Conservation (phyloP, 2,329 filamentous ascomycete species). For the Aspergillus pseudoterreus region DNA sequence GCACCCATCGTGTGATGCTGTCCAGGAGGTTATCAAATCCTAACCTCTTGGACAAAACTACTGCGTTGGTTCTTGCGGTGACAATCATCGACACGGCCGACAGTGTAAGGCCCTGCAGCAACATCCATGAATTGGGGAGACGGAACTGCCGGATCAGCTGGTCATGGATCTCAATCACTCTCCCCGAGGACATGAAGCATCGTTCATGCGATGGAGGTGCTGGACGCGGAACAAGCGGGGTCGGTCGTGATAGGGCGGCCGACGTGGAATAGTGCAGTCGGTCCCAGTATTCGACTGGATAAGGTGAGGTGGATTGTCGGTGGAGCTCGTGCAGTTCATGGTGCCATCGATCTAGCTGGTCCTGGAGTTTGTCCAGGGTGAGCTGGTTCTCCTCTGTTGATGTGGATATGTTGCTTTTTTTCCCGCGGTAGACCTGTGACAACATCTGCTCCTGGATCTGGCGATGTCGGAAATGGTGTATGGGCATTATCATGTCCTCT, state of each 20-base stretch:
- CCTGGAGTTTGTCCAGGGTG: background rate
- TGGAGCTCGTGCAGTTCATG: background rate
- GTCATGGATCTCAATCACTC: slow-evolving; percentile 1
- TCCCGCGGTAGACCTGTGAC: background rate
- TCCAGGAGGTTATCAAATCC: background rate
- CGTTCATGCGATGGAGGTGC: background rate
- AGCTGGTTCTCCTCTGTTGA: background rate
- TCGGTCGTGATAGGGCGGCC: background rate
- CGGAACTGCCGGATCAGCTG: slow-evolving; percentile 1
- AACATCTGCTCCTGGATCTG: slow-evolving; percentile 4
- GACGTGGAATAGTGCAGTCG: slow-evolving; percentile 1
- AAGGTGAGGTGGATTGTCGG: background rate
- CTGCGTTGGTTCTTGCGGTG: background rate
- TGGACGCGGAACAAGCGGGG: background rate
- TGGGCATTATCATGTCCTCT: background rate
- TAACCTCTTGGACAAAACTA: background rate
- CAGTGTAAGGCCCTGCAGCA: slow-evolving; percentile 1
- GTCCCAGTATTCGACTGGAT: slow-evolving; percentile 3
- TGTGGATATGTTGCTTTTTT: background rate
- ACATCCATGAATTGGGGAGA: slow-evolving; percentile 3
- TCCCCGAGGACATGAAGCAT: slow-evolving; percentile 1
- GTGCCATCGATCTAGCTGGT: slow-evolving; percentile 1
- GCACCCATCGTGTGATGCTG: background rate
- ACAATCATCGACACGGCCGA: slow-evolving; percentile 1
- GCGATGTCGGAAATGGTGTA: slow-evolving; percentile 1